These are phyloP conservation scores for Passalora sequoiae DNA, from an alignment of 2,329 filamentous ascomycete genomes.

Conservation along the genomic window DNA sequence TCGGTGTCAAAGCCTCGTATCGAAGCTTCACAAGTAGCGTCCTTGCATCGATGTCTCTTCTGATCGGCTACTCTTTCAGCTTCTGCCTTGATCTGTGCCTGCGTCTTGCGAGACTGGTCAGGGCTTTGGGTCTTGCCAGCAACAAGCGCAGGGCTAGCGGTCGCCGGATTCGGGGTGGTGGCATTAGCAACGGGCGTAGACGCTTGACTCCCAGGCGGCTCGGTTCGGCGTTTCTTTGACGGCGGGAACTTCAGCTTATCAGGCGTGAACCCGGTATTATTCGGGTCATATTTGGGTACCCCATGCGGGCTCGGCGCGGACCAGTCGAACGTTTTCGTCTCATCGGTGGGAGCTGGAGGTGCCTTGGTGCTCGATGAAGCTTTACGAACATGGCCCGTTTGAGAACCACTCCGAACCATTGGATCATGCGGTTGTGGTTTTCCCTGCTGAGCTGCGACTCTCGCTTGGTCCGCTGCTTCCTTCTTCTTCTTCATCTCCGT, in stretches of 20 bases:
- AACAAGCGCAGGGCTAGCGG: constrained; percentile 37
- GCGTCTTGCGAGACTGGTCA: constrained; percentile 43
- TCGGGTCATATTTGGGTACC: constrained; percentile 52
- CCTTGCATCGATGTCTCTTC: constrained; percentile 51
- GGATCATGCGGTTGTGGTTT: constrained; percentile 15
- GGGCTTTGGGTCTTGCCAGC: constrained; percentile 37
- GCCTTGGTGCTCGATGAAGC: constrained; percentile 24
- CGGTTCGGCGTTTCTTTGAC: constrained; percentile 52
- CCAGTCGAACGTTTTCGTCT: constrained; percentile 32
- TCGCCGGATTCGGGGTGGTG: constrained; percentile 34
- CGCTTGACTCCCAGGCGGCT: constrained; percentile 35
- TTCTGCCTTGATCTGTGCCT: constrained; percentile 35
- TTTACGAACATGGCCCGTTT: constrained; percentile 25
- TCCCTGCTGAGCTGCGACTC: constrained; percentile 12
- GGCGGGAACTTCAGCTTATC: constrained; percentile 56
- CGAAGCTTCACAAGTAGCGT: constrained; percentile 48
- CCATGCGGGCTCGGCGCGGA: constrained; percentile 44
- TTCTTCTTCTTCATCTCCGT: constrained; percentile 26
- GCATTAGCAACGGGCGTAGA: constrained; percentile 37
- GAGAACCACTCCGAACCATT: constrained; percentile 21
- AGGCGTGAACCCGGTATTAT: constrained; percentile 47
- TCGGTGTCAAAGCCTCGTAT: constrained; percentile 50
- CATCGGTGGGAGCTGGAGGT: constrained; percentile 32
- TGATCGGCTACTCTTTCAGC: constrained; percentile 40
- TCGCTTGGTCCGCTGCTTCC: constrained; percentile 11